phyloP scores from a whole-genome alignment of 2,329 filamentous ascomycete genomes.

The Aspergillus pseudotamarii region DNA sequence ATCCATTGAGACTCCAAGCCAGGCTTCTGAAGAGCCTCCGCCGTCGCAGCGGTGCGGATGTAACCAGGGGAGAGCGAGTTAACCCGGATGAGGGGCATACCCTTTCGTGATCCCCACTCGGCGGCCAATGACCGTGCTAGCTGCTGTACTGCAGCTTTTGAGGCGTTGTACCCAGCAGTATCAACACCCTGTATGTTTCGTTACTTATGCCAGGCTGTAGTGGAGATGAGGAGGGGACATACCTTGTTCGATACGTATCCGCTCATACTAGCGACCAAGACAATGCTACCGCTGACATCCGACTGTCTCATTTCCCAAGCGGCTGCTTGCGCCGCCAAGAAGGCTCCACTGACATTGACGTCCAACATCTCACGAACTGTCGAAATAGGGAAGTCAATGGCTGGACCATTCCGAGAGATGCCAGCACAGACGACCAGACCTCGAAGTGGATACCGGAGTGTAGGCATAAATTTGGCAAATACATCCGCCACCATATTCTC shows the following conservation, averaged over 20 bases:
- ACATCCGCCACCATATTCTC: conserved; percentile 15
- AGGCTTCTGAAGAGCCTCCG: conserved; percentile 19
- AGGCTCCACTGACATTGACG: conserved; percentile 28
- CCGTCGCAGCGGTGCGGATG: conserved; percentile 21
- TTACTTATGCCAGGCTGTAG: not conserved
- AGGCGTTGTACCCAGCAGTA: conserved; percentile 45
- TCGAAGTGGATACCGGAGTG: conserved; percentile 28
- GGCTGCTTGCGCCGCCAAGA: conserved; percentile 20
- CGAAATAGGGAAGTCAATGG: conserved; percentile 28
- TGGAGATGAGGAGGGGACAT: not conserved
- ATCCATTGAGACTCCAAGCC: conserved; percentile 20
- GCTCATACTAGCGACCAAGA: conserved; percentile 27
- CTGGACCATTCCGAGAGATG: conserved; percentile 28
- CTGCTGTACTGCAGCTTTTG: conserved; percentile 51
- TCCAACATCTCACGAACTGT: conserved; percentile 26
- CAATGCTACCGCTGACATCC: conserved; percentile 16
- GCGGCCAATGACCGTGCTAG: conserved; percentile 49
- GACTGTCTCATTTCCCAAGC: conserved; percentile 14
- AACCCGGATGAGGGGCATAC: conserved; percentile 21
- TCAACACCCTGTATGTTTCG: conserved; percentile 13
- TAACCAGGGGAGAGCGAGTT: conserved; percentile 27
- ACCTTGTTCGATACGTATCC: conserved; percentile 23
- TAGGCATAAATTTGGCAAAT: conserved; percentile 23
- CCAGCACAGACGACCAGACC: conserved; percentile 39
- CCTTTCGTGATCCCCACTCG: conserved; percentile 45